Conservation (phyloP, 768 basidiomycete species). For the Xerocomellus dryophilus region DNA sequence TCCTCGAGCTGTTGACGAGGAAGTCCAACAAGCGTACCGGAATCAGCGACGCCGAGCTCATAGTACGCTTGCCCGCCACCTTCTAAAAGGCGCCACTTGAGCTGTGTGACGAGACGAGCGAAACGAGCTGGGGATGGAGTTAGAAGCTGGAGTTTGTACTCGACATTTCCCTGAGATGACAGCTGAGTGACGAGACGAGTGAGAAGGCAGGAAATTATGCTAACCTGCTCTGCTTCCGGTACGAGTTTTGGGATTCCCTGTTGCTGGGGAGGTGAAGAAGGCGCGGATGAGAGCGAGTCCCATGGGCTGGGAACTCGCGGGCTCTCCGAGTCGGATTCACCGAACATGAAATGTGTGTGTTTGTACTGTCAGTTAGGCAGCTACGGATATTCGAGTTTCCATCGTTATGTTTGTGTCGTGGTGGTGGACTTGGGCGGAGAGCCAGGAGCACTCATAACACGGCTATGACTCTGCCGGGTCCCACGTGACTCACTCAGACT, state of each 20-base stretch:
- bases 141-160: conserved; percentile 91
- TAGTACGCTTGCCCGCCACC: conserved; percentile 84
- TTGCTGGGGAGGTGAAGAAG: conserved; percentile 39
- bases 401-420: conserved; percentile 31
- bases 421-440: neutral
- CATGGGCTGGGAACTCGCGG: conserved; percentile 79
- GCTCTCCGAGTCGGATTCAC: conserved; percentile 79
- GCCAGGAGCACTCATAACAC: no score
- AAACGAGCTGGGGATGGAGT: conserved; percentile 75
- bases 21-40: conserved; percentile 83
- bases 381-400: conserved; percentile 56
- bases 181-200: neutral
- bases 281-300: conserved; percentile 67
- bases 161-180: conserved; percentile 69
- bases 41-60: conserved; percentile 81
- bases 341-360: conserved; percentile 54
- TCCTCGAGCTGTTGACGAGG: conserved; percentile 68
- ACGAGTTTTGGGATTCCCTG: conserved; percentile 59
- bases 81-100: conserved; percentile 91
- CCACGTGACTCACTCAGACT: conserved; percentile 17
- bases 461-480: neutral
- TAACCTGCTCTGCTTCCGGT: conserved; percentile 69
- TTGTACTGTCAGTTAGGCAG: conserved; percentile 8
- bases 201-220: conserved; percentile 1
- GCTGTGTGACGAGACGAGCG: conserved; percentile 84